Base-by-base conservation (phyloP, 805 yeast species). In the Saccharomycopsis capsularis region DNA sequence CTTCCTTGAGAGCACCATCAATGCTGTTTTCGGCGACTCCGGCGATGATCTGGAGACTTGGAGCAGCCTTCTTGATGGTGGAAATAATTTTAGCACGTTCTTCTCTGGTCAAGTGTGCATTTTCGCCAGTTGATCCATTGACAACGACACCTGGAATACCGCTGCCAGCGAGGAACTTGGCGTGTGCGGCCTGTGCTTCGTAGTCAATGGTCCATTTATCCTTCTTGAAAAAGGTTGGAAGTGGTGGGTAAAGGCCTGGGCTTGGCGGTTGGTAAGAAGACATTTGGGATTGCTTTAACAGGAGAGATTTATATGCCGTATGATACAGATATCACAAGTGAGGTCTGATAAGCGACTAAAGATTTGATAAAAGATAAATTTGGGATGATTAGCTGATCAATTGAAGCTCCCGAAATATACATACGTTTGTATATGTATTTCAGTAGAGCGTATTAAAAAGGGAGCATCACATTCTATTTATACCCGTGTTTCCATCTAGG, bases 201-300 rank as follows among this genome's bases (percentile, higher is more conserved):
- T 56, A 60, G 21, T 57, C 55, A 11, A 55, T 57, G 39, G 60
- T 62, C 60, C 61, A 66, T 34, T 64, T 65, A 48, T 68, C 70
- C 40, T 60, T 60, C 56, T 71, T 70, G 71, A 74, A 75, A 59
- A 77, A 76, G 4, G 82, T 76, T 50, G 77, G 76, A 13, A 69
- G 64, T 27, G 81, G 81, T 9, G 78, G 72, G 62, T 76, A 77
- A 36, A 77, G 65, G 34, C 77, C 77, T 46, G 68, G 60, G 3
- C 49, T 51, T 36, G 68, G 66, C 9, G 68, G 63, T 34, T 34
- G 7, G 38, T 9, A 6, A 21, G 38, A 25, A 46, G n/a, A n/a
- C n/a, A n/a, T n/a, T n/a, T n/a, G n/a, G n/a, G n/a, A n/a, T n/a
- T n/a, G n/a, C n/a, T n/a, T n/a, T n/a, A n/a, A n/a, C n/a, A n/a